Base-by-base conservation (phyloP, 2,329 filamentous ascomycete genomes). In the Arachnomyces sp. region DNA sequence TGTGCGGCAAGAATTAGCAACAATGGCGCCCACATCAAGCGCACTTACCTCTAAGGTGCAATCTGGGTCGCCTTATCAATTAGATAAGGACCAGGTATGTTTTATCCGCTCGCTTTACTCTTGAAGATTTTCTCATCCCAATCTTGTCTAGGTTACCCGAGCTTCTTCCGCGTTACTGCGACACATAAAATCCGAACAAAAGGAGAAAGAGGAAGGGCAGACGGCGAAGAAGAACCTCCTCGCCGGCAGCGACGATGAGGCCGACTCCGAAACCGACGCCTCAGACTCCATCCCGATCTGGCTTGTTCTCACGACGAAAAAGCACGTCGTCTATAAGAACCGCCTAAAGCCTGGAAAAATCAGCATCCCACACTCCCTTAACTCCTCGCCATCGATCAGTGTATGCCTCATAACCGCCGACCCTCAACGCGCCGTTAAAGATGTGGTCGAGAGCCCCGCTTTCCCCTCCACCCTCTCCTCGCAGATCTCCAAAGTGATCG, bases 381-480 rank as follows among this genome's bases (percentile, higher is more conserved):
- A 84, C 65, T 70, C 74, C 48, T 74, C 79, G 49, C 67, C 75
- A 42, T 75, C 74, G 41, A 68, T 79, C 42, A 82, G 79, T 52
- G 73, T 95, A 64, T 95, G 89, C 66, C 72, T 95, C 45, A 93
- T 94, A 63, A 86, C 82, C 41, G 85, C 87, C 52, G 79, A 82
- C 50, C 79, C 80, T 2, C 88, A 94, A 72, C 79, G 88, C 49
- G 76, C 79, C 40, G 94, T 92, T 74, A 96, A 96, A 71, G 82
- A 96, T 63, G 74, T 93, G 34, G 74, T 95, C 48, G 81, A 79
- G 38, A 77, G 82, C 40, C 76, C 82, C 31, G 74, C 78, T 18
- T 89, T 87, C 68, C 83, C 83, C 25, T 68, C 71, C 42, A 72
- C 73, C 34, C 72, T 87, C 46, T 71, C 76, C 54, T 74, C 76